Evolutionary conservation across 2,329 filamentous ascomycete species (phyloP), one percentile per base, ranked within the genome.

Genomic region (Phialemoniopsis sp.): DNA sequence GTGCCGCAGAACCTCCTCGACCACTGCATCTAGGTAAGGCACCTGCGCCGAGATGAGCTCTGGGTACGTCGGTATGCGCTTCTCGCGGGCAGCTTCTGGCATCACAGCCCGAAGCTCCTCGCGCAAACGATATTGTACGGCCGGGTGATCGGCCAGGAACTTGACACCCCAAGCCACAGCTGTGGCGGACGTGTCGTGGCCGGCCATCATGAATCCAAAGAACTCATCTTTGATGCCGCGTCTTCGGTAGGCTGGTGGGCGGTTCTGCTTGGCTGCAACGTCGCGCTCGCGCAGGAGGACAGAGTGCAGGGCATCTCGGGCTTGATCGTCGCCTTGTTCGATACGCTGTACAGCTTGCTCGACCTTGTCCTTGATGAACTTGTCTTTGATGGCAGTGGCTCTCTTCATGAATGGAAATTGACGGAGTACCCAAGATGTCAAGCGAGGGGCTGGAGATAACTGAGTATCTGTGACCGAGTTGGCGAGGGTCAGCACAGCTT

Each of bases 1-100:
- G n/a, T 46, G 51, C 2, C 66, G 57, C 3, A 66, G 44, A 0
- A 55, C 51, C 43, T 68, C 63, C 41, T 64, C 59, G 26, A 66
- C 46, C 7, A 58, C 51, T 8, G 62, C 62, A 15, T 67, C 63
- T 10, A 67, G 49, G 43, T 62, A 66, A 2, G 59, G 58, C 2
- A 63, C 41, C 4, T 51, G 46, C 2, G 47, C 38, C 3, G 34
- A 34, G 0, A 46, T 45, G 13, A 66, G 54, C 43, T 66, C 63
- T 2, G 45, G 31, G 18, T 52, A 48, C 0, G 50, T 54, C 4
- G 62, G 63, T 16, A 39, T 42, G 5, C 62, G 55, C 4, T 38
- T 34, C 4, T 50, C 51, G 0, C 34, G 30, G 1, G 37, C 12
- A 1, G 55, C 53, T 0, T 45, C 34, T 4, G 44, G 45, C 4